Percentiles rank a stretch among this genome's conserved stretches.
Conservation (phyloP, 2,329 filamentous ascomycete species). For the Passalora sequoiae region DNA sequence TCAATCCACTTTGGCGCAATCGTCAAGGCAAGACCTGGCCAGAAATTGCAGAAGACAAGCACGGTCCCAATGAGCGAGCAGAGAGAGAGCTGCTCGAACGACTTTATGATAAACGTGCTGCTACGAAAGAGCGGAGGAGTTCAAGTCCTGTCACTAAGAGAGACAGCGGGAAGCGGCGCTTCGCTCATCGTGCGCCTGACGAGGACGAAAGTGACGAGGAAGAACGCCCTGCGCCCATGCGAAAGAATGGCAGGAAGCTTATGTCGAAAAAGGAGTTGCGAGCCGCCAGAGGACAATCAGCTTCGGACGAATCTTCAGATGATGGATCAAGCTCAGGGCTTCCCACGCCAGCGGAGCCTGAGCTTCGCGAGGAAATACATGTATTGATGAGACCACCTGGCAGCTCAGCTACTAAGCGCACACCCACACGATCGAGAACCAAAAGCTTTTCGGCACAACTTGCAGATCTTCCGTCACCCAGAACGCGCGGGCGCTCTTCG, state of each 20-base stretch:
- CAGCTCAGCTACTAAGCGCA: constrained; percentile 23
- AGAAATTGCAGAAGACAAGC: constrained; percentile 76
- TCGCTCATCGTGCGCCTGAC: constrained; percentile 16
- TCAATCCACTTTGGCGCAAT: constrained; percentile 72
- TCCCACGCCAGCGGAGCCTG: constrained; percentile 13
- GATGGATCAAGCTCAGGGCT: constrained; percentile 23
- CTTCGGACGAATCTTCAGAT: constrained; percentile 28
- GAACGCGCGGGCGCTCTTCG: constrained; percentile 25
- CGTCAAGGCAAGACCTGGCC: constrained; percentile 76
- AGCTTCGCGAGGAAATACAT: constrained; percentile 13
- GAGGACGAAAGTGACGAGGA: constrained; percentile 22
- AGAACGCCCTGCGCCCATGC: constrained; percentile 20
- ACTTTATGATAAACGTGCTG: constrained; percentile 56
- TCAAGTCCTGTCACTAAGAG: constrained; percentile 35
- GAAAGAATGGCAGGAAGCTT: constrained; percentile 32
- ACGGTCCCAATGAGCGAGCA: constrained; percentile 83
- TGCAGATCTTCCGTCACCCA: constrained; percentile 17
- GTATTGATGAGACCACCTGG: constrained; percentile 27
- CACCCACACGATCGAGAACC: constrained; percentile 24
- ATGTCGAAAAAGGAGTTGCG: constrained; percentile 34
- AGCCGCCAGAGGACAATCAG: constrained; percentile 28
- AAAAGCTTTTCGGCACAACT: constrained; percentile 27
- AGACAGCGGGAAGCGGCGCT: constrained; percentile 26
- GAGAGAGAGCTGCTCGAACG: constrained; percentile 77
- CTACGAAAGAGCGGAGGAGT: constrained; percentile 24